A percentile compares a stretch with the other conserved stretches of the same genome.
Evolutionary conservation across 495 filamentous ascomycete species (phyloP).

Genomic region (Lophiostoma macrostomum): DNA sequence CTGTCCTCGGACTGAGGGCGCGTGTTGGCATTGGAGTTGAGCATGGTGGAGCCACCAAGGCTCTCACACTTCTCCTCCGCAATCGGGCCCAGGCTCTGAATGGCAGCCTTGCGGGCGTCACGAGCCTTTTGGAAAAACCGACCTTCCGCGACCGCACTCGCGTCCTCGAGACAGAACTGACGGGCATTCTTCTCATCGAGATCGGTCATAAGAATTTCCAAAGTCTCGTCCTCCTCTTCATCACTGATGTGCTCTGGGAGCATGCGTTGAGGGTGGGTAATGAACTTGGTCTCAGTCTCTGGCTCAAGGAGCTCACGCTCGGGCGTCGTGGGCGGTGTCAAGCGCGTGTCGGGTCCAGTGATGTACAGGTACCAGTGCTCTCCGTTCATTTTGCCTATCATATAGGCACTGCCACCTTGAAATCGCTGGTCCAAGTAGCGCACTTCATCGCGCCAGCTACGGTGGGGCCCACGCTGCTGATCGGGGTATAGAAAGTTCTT

Average conservation of each 20-base stretch:
- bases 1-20: conserved; percentile 46
- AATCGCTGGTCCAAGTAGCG: conserved; percentile 86
- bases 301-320: conserved; percentile 44
- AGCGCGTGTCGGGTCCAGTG: conserved; percentile 74
- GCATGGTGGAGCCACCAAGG: conserved; percentile 44
- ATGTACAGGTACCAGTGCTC: conserved; percentile 99
- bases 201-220: conserved; percentile 98
- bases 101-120: conserved; percentile 53
- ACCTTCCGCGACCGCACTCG: conserved; percentile 82
- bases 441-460: conserved; percentile 97
- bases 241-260: conserved; percentile 22
- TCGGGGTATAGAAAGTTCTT: conserved; percentile 98
- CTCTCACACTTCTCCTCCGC: conserved; percentile 37
- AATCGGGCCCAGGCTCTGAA: conserved; percentile 50
- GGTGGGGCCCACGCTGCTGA: conserved; percentile 88
- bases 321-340: conserved; percentile 85
- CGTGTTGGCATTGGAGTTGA: conserved; percentile 36
- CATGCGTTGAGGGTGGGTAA: conserved; percentile 49
- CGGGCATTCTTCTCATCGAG: conserved; percentile 87
- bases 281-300: conserved; percentile 65
- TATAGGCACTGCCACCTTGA: conserved; percentile 90
- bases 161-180: conserved; percentile 93
- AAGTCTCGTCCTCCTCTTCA: conserved; percentile 71
- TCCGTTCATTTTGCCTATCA: conserved; percentile 99
- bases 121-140: conserved; percentile 62